These are phyloP conservation scores for Phytophthora europaea DNA, from an alignment of 352 stramenopile species.

Conservation along the genomic window DNA sequence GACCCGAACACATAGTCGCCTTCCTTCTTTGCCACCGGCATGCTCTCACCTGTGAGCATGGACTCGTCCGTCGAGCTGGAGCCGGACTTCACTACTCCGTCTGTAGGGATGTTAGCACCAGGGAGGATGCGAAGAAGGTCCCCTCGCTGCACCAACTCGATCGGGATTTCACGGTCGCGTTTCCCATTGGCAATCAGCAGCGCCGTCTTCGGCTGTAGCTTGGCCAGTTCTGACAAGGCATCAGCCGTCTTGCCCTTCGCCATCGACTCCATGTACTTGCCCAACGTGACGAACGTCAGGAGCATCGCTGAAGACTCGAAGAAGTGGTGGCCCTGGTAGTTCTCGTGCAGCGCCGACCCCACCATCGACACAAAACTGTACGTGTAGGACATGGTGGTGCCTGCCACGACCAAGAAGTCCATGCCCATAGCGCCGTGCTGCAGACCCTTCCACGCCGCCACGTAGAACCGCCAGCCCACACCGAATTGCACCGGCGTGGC, in stretches of 20 bases:
- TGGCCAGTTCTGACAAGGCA: conserved; percentile 74
- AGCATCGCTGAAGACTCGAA: conserved; percentile 91
- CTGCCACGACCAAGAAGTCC: conserved; percentile 89
- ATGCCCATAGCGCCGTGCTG: conserved; percentile 92
- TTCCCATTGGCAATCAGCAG: conserved; percentile 65
- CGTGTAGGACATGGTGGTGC: conserved; percentile 88
- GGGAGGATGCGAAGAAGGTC: conserved; percentile 79
- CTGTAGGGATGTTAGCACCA: conserved; percentile 83
- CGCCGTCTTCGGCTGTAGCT: conserved; percentile 84
- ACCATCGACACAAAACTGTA: conserved; percentile 89
- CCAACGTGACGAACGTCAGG: conserved; percentile 88
- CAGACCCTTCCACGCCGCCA: conserved; percentile 83
- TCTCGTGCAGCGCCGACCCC: conserved; percentile 58
- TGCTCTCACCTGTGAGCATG: conserved; percentile 90
- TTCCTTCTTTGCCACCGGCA: conserved; percentile 83
- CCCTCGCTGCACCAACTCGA: conserved; percentile 86
- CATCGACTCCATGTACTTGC: conserved; percentile 92
- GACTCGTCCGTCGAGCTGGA: conserved; percentile 81
- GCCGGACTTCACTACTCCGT: conserved; percentile 82
- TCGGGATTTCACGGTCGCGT: conserved; percentile 76
- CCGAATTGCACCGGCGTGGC: conserved; percentile 89
- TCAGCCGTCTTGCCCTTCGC: conserved; percentile 89
- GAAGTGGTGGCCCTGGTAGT: conserved; percentile 88
- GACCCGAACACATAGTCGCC: conserved; percentile 89
- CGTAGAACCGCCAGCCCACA: conserved; percentile 83